These are phyloP conservation scores for Tieghemostelium lacteum DNA, from an alignment of 78 protist species.

Conservation along the genomic window DNA sequence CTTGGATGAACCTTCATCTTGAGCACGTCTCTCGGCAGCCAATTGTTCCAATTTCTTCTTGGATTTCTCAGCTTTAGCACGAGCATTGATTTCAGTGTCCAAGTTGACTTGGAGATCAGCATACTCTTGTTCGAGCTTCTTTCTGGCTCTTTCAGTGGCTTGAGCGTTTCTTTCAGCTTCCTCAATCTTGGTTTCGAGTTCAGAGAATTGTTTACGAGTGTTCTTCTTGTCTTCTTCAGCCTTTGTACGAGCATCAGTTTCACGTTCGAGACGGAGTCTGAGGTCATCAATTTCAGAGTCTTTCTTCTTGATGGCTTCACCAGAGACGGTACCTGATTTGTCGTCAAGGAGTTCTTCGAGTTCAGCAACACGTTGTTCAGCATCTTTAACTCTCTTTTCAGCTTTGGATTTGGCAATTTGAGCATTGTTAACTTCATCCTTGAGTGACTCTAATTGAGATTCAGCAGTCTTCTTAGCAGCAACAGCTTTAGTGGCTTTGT, in stretches of 20 bases:
- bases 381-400: slow-evolving; percentile 75
- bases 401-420: slow-evolving; percentile 72
- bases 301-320: slow-evolving; percentile 65
- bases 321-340: slow-evolving; percentile 76
- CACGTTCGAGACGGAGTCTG: slow-evolving; percentile 73
- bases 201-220: slow-evolving; percentile 76
- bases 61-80: slow-evolving; percentile 74
- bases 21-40: slow-evolving; percentile 52
- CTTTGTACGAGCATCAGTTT: slow-evolving; percentile 53
- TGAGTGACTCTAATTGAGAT: slow-evolving; percentile 39
- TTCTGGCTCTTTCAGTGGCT: slow-evolving; percentile 33
- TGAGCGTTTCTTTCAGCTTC: slow-evolving; percentile 46
- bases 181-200: slow-evolving; percentile 67
- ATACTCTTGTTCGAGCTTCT: slow-evolving; percentile 61
- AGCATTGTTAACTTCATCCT: slow-evolving; percentile 76
- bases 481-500: slow-evolving; percentile 33
- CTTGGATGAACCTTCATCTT: slow-evolving; percentile 45
- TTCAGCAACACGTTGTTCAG: slow-evolving; percentile 77
- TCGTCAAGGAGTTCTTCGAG: slow-evolving; percentile 70
- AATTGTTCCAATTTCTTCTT: slow-evolving; percentile 83
- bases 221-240: slow-evolving; percentile 80
- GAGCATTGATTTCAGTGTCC: slow-evolving; percentile 61
- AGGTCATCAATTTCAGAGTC: slow-evolving; percentile 72
- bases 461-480: slow-evolving; percentile 77
- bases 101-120: slow-evolving; percentile 32